Evolutionary conservation across 148 eudicot species (phyloP), one percentile per base, ranked within the genome.

Genomic region (Amaranthus cruentus): DNA sequence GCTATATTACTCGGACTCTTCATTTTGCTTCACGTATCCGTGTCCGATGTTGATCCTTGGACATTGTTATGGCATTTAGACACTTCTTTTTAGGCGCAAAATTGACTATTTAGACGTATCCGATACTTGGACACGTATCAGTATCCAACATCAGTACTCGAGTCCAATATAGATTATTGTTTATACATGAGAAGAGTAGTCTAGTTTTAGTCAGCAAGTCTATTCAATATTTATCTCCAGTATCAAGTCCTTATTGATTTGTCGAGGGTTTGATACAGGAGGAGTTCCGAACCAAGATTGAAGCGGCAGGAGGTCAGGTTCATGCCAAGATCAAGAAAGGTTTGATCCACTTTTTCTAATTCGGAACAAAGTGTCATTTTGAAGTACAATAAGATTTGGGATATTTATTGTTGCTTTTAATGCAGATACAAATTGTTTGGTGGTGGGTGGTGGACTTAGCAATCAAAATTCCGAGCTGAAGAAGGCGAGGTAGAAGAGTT

Each of bases 281-380:
- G 64, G 89, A 91, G 62, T 85, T 87, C 85, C 85, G 81, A 81
- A 82, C 77, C 28, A 87, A 88, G 81, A 83, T 94, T 67, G 91
- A 87, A 77, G 91, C 62, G 68, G 93, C 82, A 61, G 97, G 98
- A 70, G 98, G 89, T 51, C 81, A 86, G 75, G 82, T 91, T 77
- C 91, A 94, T 81, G 60, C 85, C 57, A 91, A 89, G 82, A 80
- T 91, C 52, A 94, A 85, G 78, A 94, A 89, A 89, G 97, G 98
- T 90, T 48, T 56, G 62, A 38, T 42, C 42, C 57, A 46, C 28
- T 71, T 63, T 12, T 66, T 55, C 54, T 47, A 44, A 4, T 60
- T 52, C 63, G 55, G 55, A 53, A 62, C 68, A 64, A 11, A 49
- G 49, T 72, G 47, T 43, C 47, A 52, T 28, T 12, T 51, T 55